Evolutionary conservation across 768 basidiomycete species (phyloP), one percentile per base, ranked within the genome.

Genomic region (Hysterangium stoloniferum): DNA sequence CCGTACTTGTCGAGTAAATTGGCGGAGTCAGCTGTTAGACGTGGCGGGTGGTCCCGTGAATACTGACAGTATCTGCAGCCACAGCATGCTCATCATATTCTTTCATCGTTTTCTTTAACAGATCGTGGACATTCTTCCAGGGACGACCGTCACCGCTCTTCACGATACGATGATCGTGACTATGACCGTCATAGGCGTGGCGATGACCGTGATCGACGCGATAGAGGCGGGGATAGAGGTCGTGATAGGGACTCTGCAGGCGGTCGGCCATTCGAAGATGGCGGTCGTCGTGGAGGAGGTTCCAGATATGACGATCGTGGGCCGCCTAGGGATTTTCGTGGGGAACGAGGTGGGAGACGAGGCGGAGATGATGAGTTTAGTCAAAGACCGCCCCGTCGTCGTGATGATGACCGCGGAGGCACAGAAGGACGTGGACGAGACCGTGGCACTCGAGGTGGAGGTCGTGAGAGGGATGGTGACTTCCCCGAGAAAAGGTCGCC

Each of bases 401-500:
- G 59, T 13, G 68, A 64, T 1, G 49, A 51, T 27, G 38, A 40
- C 31, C n/a, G 25, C 11, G 69, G 63, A 11, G 63, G 68, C 11
- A 69, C 74, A 25, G 72, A 75, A 20, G 59, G 77, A 33, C 66
- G 76, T 25, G 74, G 77, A 36, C 68, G 76, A 43, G 75, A 73
- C 25, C 71, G 76, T 52, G 64, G 66, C 19, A 65, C 62, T 33
- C 73, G 75, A 32, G 72, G 74, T 8, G 64, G 68, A 22, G 85
- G 81, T 19, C 82, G 86, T 12, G 49, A 51, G 11, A 40, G 41
- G 31, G 38, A 42, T n/a, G 29, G n/a, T 3, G 49, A 51, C 20
- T 7, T 45, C 11, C 86, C 83, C 1, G 88, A 89, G 55, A 72
- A 86, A 58, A 70, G 93, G 58, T 89, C 86, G 0, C 94, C 95